phyloP scores from a whole-genome alignment of 2,329 filamentous ascomycete species.

The Cladosporium sp. region DNA sequence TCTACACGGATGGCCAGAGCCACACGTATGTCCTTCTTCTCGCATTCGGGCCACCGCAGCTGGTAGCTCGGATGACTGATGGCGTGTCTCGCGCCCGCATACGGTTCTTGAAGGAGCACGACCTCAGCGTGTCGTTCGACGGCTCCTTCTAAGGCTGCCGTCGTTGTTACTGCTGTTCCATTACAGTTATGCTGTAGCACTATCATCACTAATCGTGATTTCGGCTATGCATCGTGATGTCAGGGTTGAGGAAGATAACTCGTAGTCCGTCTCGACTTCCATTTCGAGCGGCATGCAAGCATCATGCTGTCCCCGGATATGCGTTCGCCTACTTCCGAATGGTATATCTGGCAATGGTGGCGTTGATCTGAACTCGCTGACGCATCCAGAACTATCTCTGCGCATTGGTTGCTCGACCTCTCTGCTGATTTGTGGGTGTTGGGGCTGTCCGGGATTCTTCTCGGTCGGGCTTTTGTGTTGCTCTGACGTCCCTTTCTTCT shows the following conservation, averaged over 20 bases:
- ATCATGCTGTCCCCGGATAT: too few species aligned
- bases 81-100: neutral
- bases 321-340: too few species aligned
- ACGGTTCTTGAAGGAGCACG: neutral
- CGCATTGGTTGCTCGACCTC: too few species aligned
- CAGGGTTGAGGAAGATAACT: too few species aligned
- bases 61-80: neutral
- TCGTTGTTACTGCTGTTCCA: neutral
- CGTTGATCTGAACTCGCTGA: too few species aligned
- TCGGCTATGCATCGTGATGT: too few species aligned
- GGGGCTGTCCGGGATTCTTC: too few species aligned
- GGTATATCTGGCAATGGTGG: too few species aligned
- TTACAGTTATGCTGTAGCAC: conserved; percentile 2
- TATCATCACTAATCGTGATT: neutral
- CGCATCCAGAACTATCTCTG: too few species aligned
- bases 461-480: too few species aligned
- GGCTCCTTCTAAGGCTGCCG: neutral
- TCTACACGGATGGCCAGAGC: neutral
- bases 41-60: neutral
- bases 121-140: neutral
- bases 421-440: too few species aligned
- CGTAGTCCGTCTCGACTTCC: neutral
- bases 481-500: neutral
- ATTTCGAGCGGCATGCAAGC: too few species aligned
- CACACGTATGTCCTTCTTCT: neutral